Evolutionary conservation across 257 asterid genomes (phyloP), one percentile per base, ranked within the genome.

Genomic region (Solanum megistacrolobum): DNA sequence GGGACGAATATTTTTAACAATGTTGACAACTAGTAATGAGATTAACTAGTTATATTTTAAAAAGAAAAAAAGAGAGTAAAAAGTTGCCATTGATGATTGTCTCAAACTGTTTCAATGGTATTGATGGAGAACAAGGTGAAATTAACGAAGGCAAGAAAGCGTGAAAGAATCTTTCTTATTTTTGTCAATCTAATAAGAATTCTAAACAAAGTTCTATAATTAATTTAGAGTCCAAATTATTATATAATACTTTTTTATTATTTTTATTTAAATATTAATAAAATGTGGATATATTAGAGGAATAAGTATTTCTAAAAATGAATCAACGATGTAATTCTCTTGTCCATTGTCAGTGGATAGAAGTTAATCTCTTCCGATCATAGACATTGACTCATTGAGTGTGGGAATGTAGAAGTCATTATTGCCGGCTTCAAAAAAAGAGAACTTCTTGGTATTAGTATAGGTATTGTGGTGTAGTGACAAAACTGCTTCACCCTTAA

Each of bases 401-500:
- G 25, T 62, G 31, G 69, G 25, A 23, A 23, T 62, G 29, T 1
- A 12, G 31, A 62, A 4, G 69, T 62, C 31, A 23, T 23, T 62
- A 23, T 23, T 9, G 69, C 69, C 31, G 1, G 31, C 69, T n/a
- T 20, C 1, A 20, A 20, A 7, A 18, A 18, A 18, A 48, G 21
- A 6, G 3, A 55, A 55, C 25, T 55, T 55, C 11, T 55, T 55
- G 11, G 10, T 18, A 20, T 55, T 55, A 55, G 4, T 55, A 55
- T 55, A 55, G 25, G 5, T 43, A 43, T 55, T 3, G 25, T 55
- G 65, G n/a, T 55, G 11, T 20, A 55, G 25, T 20, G 65, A 20
- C 11, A 55, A 0, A 55, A 55, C 1, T 20, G 0, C 0, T 20
- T 55, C 5, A 55, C 10, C 2, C 5, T 55, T 7, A 0, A 20